Base-by-base conservation (phyloP, 2,329 filamentous ascomycete species). In the Fusarium anthophilum region DNA sequence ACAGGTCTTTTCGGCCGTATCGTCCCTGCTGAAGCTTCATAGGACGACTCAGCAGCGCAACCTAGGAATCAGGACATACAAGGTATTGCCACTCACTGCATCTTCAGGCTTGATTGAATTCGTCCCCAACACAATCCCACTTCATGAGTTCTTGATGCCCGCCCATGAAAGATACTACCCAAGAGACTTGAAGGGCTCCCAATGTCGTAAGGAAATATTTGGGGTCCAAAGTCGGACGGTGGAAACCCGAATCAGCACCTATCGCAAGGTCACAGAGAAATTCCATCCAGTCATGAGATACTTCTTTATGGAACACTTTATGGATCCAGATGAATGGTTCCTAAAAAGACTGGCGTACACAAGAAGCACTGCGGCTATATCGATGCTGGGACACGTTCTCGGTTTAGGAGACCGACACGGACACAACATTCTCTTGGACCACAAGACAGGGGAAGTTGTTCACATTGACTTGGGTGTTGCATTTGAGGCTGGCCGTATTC, bases 401-500 rank as follows among this genome's bases (percentile, higher is more conserved):
- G 96, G 97, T 5, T 89, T 99, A 2, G 96, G 96, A 15, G 96
- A 99, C 82, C 90, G 96, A 6, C 96, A 99, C 82, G 95, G 95
- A 3, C 96, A 99, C 84, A 99, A 99, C 80, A 99, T 99, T 74
- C 88, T 99, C 20, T 89, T 99, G 2, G 96, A 99, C 81, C 90
- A 93, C 69, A 92, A 92, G 78, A 97, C 92, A 3, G 96, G 96
- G 17, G 96, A 99, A 82, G 95, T 95, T 0, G 94, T 99, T 5
- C 96, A 99, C 81, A 99, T 99, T 76, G 96, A 99, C 80, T 88
- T 99, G 2, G 96, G 97, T 51, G 94, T 99, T 7, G 96, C 96
- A 1, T 99, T 99, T 80, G 97, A 99, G 83, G 94, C 96, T 79
- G 96, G 97, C 3, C 93, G 96, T 24, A 92, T 99, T n/a, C 86